Base-by-base conservation (phyloP, 2,329 filamentous ascomycete genomes). In the Cladosporium sp. region DNA sequence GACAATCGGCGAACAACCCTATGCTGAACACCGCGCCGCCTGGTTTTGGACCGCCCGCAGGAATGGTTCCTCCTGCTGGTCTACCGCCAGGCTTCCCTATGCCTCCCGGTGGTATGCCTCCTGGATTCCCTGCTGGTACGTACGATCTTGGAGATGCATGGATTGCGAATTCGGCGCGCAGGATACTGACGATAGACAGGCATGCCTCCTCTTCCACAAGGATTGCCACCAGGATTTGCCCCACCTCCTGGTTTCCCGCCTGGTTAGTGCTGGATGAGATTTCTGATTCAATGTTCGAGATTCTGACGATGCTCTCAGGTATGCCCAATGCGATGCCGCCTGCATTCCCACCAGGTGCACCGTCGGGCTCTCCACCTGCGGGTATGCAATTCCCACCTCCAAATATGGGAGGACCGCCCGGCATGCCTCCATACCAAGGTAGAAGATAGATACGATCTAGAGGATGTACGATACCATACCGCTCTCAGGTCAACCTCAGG, bases 1-100 rank as follows among this genome's bases (percentile, higher is more conserved):
- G 94, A 68, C 91, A 97, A 74, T 86, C 88, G 63, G 85, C 86
- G 69, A 85, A 85, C 61, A 97, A 96, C 74, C 92, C 89, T 52
- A 91, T 94, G 85, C 84, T 93, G 49, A 71, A 72, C 52, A 61
- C 56, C 49, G 58, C 42, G 45, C 60, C 49, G 59, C 61, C 47
- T 37, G 58, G 58, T 1, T 60, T 60, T 49, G 54, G 47, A 6
- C 51, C 51, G 71, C 52, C 52, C 13, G 62, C 83, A 80, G 10
- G 83, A 86, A 69, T 81, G 34, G n/a, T 36, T 28, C 71, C 70
- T 39, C 66, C 67, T 34, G 70, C 69, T 60, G 68, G 67, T 15
- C 66, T 65, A 73, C 55, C 47, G 64, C 66, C 24, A 52, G 56
- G 56, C 10, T 58, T 58, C 56, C 28, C 48, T 28, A 28, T 39